Evolutionary conservation across 2,329 filamentous ascomycete species (phyloP).

Genomic region (Rutstroemia sp.): DNA sequence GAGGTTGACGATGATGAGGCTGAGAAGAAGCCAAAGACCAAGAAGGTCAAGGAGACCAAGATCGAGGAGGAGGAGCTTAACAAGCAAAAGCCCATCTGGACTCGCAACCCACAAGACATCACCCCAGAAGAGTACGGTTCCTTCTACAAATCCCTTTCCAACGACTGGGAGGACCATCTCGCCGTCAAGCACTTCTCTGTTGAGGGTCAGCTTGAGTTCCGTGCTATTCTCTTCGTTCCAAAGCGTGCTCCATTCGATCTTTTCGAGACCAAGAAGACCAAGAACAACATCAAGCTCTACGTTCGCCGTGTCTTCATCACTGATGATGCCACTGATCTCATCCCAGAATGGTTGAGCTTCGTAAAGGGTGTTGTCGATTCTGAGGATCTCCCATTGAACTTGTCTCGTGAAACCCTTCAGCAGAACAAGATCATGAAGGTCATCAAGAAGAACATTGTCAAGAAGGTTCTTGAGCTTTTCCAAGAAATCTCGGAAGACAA

Average conservation of each 20-base stretch:
- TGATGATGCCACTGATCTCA: slow-evolving; percentile 96
- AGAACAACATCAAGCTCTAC: slow-evolving; percentile 99
- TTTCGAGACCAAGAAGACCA: slow-evolving; percentile 99
- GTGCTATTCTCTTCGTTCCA: slow-evolving; percentile 97
- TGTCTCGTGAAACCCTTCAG: slow-evolving; percentile 99
- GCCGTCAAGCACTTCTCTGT: slow-evolving; percentile 99
- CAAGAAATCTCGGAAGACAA: slow-evolving; percentile 98
- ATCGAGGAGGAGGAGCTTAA: slow-evolving; percentile 99
- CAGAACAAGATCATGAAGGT: slow-evolving; percentile 99
- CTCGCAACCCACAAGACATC: slow-evolving; percentile 94
- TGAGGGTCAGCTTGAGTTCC: slow-evolving; percentile 99
- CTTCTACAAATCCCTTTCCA: slow-evolving; percentile 99
- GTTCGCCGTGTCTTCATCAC: slow-evolving; percentile 99
- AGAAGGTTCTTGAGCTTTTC: slow-evolving; percentile 99
- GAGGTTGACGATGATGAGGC: slow-evolving; percentile 14
- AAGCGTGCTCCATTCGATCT: slow-evolving; percentile 99
- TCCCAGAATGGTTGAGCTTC: slow-evolving; percentile 98
- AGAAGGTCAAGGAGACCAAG: slow-evolving; percentile 98
- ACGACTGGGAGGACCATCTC: slow-evolving; percentile 99
- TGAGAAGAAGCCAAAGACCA: slow-evolving; percentile 55
- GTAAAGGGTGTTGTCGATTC: slow-evolving; percentile 99
- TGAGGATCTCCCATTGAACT: slow-evolving; percentile 97
- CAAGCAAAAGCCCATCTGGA: slow-evolving; percentile 99
- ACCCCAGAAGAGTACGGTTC: slow-evolving; percentile 92
- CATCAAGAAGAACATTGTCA: slow-evolving; percentile 99